These are phyloP conservation scores for Ottelia alismoides DNA, from an alignment of 106 monocot genomes.

Conservation along the genomic window DNA sequence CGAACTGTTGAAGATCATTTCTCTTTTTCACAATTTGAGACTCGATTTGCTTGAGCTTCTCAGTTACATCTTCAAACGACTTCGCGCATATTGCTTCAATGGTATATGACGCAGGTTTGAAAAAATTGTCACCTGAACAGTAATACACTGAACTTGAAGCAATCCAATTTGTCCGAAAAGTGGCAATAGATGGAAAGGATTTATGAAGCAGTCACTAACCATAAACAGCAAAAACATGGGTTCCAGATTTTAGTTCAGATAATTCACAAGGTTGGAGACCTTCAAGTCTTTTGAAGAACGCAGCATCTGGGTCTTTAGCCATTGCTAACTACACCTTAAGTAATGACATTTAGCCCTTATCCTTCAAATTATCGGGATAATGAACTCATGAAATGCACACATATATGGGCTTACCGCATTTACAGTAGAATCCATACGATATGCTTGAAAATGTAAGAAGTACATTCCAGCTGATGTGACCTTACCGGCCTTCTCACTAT, in stretches of 20 bases:
- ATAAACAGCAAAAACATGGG: slow-evolving; percentile 97
- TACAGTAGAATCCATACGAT: slow-evolving; percentile 73
- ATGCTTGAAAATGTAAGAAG: slow-evolving; percentile 93
- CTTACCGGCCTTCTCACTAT: slow-evolving; percentile 83
- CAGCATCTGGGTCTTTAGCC: slow-evolving; percentile 89
- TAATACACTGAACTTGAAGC: neutral
- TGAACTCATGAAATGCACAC: no score
- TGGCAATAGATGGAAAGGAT: neutral
- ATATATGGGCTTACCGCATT: slow-evolving; percentile 56
- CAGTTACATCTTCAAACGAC: slow-evolving; percentile 60
- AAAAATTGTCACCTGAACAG: slow-evolving; percentile 87
- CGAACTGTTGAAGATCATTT: slow-evolving; percentile 88
- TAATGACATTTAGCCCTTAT: neutral
- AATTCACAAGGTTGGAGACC: slow-evolving; percentile 95
- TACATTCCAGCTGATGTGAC: slow-evolving; percentile 89
- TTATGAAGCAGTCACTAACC: slow-evolving; percentile 34
- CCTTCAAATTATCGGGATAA: no score
- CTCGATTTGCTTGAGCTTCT: slow-evolving; percentile 79
- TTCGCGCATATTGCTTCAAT: slow-evolving; percentile 81
- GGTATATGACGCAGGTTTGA: slow-evolving; percentile 79
- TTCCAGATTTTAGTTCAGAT: slow-evolving; percentile 80
- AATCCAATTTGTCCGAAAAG: neutral
- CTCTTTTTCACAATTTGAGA: slow-evolving; percentile 65
- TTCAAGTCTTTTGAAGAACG: slow-evolving; percentile 93
- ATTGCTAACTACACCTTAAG: slow-evolving; percentile 64